These are phyloP conservation scores for Plenodomus biglobosus DNA, from an alignment of 2,329 filamentous ascomycete genomes.

Conservation along the genomic window DNA sequence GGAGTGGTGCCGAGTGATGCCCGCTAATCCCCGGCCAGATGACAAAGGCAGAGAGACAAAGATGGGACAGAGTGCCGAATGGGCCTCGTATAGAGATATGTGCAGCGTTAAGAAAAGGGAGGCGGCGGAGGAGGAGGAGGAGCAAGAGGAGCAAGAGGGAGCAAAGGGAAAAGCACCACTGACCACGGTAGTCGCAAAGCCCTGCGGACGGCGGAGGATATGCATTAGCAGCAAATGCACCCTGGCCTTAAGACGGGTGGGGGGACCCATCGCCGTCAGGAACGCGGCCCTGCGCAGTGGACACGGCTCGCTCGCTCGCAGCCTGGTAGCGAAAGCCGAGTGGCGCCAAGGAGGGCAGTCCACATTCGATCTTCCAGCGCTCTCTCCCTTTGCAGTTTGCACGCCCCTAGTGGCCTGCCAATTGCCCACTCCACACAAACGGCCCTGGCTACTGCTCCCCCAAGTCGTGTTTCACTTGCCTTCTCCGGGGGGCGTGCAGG, in stretches of 20 bases:
- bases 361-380: conserved; percentile 3
- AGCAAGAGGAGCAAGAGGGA: conserved; percentile 1
- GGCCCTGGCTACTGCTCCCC: background rate
- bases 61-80: background rate
- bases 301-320: conserved; percentile 14
- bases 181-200: background rate
- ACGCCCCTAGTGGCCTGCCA: conserved; percentile 6
- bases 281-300: conserved; percentile 15
- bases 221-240: conserved; percentile 8
- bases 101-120: conserved; percentile 1
- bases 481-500: conserved; percentile 1
- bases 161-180: background rate
- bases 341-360: conserved; percentile 9
- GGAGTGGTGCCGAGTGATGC: background rate
- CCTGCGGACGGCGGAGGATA: conserved; percentile 2
- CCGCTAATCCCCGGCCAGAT: conserved; percentile 3
- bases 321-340: conserved; percentile 6
- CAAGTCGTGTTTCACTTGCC: background rate
- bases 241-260: conserved; percentile 7
- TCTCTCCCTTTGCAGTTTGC: conserved; percentile 4
- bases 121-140: background rate
- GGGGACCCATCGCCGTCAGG: conserved; percentile 16
- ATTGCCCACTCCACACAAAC: background rate
- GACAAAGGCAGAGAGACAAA: conserved; percentile 5
- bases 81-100: background rate